Evolutionary conservation across 495 filamentous ascomycete species (phyloP), one percentile per base, ranked within the genome.

Genomic region (Hypomontagnella monticulosa): DNA sequence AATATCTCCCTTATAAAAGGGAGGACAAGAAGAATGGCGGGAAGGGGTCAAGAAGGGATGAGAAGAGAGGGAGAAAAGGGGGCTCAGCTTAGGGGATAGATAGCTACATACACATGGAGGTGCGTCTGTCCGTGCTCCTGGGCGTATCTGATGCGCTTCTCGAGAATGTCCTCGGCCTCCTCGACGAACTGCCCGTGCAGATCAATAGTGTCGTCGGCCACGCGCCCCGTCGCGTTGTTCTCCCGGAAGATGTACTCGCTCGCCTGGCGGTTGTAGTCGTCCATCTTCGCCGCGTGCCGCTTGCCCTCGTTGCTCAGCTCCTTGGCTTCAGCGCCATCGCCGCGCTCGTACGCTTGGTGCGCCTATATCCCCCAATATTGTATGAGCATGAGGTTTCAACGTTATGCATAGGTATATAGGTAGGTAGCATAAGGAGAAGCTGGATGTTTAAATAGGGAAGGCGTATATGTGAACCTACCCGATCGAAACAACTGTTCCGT

Each of bases 221-320:
- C 88, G 46, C 89, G 84, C 10, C 82, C 88, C 3, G 75, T 61
- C 4, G 89, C 84, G 75, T 97, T 99, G 76, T 97, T 97, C 76
- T 92, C 91, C 2, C 91, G 86, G 83, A 98, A 97, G 65, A 98
- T 98, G 75, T 85, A 96, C 53, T 97, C 91, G 32, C 91, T 91
- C 6, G 95, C 95, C 76, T 96, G 90, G 60, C 82, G 84, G 81
- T 97, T 97, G 74, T 93, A 93, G 27, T 85, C 78, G 44, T 93
- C 89, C 85, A 92, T 91, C 65, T 88, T 81, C 42, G 83, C 83
- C 27, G 87, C 91, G 74, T 98, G 93, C 38, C 77, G 72, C 75
- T 98, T 97, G 63, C 90, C 92, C 76, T 96, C 86, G 62, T 95
- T 87, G 6, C 89, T 93, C 18, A 96, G 81, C 40, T 89, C 73